Conservation (phyloP, 73 alveolate species). For the Tetrahymena thermophila region DNA sequence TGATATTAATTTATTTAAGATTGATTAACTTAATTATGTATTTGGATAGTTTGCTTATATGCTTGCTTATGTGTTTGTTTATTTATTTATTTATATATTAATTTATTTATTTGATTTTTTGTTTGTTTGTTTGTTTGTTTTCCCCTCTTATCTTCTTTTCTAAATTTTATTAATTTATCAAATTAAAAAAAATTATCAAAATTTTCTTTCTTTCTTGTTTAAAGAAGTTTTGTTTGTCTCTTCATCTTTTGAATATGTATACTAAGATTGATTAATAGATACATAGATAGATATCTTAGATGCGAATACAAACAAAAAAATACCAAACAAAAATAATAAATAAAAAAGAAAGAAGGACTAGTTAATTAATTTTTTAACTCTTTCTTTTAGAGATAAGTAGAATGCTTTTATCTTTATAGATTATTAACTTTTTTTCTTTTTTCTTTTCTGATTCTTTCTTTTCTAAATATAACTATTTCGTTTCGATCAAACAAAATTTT, state of each 20-base stretch:
- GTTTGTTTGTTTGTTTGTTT: not conserved
- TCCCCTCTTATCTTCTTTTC: constrained; percentile 1
- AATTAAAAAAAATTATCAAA: not conserved
- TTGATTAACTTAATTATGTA: not conserved
- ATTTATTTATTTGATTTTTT: not conserved
- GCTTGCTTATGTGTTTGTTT: not conserved
- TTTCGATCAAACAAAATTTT: no score
- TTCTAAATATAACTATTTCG: not conserved
- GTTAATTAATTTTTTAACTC: not conserved
- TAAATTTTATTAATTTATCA: not conserved
- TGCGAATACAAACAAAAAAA: no score
- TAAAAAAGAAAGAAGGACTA: not conserved
- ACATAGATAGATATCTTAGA: no score
- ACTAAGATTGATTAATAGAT: not conserved
- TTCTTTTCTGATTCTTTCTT: not conserved
- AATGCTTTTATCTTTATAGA: not conserved
- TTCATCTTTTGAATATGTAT: not conserved
- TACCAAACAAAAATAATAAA: not conserved
- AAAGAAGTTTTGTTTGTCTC: not conserved
- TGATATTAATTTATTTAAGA: not conserved
- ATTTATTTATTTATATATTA: not conserved
- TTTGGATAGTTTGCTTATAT: no score
- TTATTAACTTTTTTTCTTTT: not conserved
- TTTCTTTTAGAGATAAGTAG: not conserved
- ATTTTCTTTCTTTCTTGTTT: not conserved